These are phyloP conservation scores for Barnettozyma sp. DNA, from an alignment of 805 yeast species.

Conservation along the genomic window DNA sequence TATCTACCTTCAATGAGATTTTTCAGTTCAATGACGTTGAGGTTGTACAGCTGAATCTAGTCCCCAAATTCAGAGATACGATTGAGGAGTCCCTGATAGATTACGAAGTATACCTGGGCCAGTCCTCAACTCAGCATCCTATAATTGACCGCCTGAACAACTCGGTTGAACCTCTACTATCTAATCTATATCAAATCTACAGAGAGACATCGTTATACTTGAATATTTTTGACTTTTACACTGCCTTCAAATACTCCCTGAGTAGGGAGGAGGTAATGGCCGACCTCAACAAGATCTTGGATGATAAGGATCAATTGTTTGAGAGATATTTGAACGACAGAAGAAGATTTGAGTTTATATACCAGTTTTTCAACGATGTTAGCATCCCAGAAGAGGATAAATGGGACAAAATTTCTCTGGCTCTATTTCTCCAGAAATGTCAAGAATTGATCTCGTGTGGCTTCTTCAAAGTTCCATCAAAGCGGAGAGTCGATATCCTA, in stretches of 20 bases:
- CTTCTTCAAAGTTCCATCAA: constrained; percentile 43
- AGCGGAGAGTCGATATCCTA: constrained; percentile 53
- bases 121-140: constrained; percentile 13
- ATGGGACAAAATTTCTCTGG: constrained; percentile 59
- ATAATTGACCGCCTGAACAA: constrained; percentile 27
- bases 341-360: constrained; percentile 24
- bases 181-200: constrained; percentile 57
- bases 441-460: constrained; percentile 69
- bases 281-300: constrained; percentile 20
- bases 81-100: constrained; percentile 36
- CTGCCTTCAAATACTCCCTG: constrained; percentile 52
- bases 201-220: constrained; percentile 71
- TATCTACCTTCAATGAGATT: constrained; percentile 34
- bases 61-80: constrained; percentile 38
- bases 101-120: constrained; percentile 28
- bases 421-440: constrained; percentile 72
- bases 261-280: constrained; percentile 25
- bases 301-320: constrained; percentile 15
- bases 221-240: constrained; percentile 61
- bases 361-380: constrained; percentile 24
- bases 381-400: constrained; percentile 28
- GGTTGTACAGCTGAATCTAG: constrained; percentile 31
- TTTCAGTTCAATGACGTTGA: constrained; percentile 29
- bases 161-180: constrained; percentile 44
- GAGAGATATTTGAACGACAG: constrained; percentile 22